Conservation (phyloP, 176 grass and related monocot species). For the Aegilops longissima region DNA sequence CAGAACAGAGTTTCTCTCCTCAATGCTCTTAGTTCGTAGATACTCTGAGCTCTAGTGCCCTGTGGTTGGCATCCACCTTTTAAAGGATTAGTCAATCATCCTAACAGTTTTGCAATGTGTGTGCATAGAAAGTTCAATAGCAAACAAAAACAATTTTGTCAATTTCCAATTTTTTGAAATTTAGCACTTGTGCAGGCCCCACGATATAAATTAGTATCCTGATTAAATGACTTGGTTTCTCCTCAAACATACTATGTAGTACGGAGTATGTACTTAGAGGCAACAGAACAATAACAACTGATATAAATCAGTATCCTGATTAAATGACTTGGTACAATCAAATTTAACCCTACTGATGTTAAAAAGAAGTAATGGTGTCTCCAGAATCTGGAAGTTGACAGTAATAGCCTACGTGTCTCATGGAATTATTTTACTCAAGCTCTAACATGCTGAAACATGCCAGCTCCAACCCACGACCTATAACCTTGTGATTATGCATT, state of each 20-base stretch:
- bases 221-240: background rate
- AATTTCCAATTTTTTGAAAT: background rate
- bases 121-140: conserved; percentile 10
- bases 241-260: background rate
- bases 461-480: background rate
- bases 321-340: too few species aligned
- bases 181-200: background rate
- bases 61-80: conserved; percentile 36
- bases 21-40: conserved; percentile 44
- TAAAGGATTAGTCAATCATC: conserved; percentile 31
- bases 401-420: too few species aligned
- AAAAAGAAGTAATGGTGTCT: too few species aligned
- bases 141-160: background rate
- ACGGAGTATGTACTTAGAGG: background rate
- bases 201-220: background rate
- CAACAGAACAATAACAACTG: background rate
- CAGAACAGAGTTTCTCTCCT: conserved; percentile 54
- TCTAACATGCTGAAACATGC: background rate
- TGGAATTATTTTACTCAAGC: too few species aligned
- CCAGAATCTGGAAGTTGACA: too few species aligned
- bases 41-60: background rate
- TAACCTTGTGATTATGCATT: background rate
- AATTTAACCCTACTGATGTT: too few species aligned
- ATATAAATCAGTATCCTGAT: too few species aligned
- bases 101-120: conserved; percentile 17